Base-by-base conservation (phyloP, 192 early-diverging fungal genomes). In the Tieghemiomyces parasiticus region DNA sequence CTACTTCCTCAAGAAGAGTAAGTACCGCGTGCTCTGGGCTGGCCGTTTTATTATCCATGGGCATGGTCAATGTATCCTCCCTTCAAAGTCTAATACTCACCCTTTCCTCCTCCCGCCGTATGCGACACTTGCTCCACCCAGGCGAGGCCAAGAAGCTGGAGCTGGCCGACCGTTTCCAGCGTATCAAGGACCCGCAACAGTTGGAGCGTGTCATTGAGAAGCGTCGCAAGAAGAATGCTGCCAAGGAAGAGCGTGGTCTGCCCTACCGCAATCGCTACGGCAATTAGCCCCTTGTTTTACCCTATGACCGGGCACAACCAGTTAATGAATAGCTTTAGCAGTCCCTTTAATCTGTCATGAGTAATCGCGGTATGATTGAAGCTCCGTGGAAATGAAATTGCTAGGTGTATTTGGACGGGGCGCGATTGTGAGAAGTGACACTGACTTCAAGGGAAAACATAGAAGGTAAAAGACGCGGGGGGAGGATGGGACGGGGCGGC, bases 161-260 rank as follows among this genome's bases (percentile, higher is more conserved):
- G 67, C 67, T 92, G 60, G 77, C 89, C 45, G 87, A 94, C 49
- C 91, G 88, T 70, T 95, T 87, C 78, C 78, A 87, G 46, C 66
- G 81, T 55, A 66, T 92, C 25, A 74, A 76, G 67, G 81, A 79
- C 35, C 77, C 78, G 26, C 82, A 88, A 46, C 77, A 77, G 61
- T 61, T 99, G 49, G 90, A 96, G 35, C 85, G 83, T 47, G 76
- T 88, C 33, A 70, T 97, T 61, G 93, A 99, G 63, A 93, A 95
- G 77, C 77, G 87, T 63, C 78, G 95, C 64, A 95, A 99, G 78
- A 80, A 82, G 64, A 96, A 99, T 64, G 85, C 92, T 4, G 71
- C 81, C 19, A 94, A 90, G 67, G 90, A 96, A 48, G 83, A 87
- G 62, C 74, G 72, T 35, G 65, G 66, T 53, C 71, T 93, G 61